These are phyloP conservation scores for Pleurozium schreberi DNA, from an alignment of 225 moss, liverwort and hornwort genomes.

Conservation along the genomic window DNA sequence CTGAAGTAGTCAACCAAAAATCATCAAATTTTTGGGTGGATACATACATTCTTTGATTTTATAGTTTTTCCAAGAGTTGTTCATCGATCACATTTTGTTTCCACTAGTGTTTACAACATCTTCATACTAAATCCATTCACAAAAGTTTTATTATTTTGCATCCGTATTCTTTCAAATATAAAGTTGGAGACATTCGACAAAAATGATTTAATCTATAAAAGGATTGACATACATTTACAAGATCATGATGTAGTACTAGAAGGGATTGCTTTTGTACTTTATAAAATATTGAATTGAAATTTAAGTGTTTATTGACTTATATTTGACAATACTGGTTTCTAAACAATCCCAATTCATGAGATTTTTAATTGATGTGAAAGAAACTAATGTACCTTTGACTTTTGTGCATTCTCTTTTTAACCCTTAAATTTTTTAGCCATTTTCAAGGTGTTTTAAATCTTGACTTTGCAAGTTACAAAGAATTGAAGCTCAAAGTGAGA, in stretches of 20 bases:
- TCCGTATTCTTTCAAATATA: neutral
- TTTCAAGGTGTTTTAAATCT: no score
- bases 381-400: neutral
- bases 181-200: neutral
- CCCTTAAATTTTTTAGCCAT: no score
- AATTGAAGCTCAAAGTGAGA: no score
- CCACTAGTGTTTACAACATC: no score
- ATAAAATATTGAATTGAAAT: neutral
- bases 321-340: rapidly evolving
- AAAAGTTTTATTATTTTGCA: neutral
- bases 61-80: neutral
- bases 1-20: neutral
- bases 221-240: rapidly evolving
- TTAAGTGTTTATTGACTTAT: neutral
- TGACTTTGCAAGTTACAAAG: no score
- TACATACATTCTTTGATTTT: neutral
- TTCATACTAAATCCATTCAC: neutral
- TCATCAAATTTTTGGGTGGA: neutral
- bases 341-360: no score
- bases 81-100: rapidly evolving
- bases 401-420: neutral
- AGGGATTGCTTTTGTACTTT: neutral
- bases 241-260: rapidly evolving
- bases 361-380: neutral
- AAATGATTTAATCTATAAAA: neutral